Evolutionary conservation across 371 early-diverging fungal genomes (phyloP), one percentile per base, ranked within the genome.

Genomic region (Syncephalastrum contaminatum): DNA sequence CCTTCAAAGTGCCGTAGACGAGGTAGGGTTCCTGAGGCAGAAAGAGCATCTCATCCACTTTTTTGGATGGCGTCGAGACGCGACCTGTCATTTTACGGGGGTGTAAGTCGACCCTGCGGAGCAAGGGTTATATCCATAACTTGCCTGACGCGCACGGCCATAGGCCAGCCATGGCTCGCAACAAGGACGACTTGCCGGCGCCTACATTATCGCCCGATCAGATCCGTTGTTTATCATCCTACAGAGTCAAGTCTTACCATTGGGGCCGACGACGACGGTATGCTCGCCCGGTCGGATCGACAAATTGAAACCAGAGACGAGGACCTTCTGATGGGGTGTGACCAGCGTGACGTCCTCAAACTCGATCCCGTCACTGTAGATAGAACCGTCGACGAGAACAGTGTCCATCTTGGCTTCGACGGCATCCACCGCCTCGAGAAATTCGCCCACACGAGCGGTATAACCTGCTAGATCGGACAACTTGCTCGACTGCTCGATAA

Each of bases 391-490:
- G 10, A 77, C 71, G 7, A 75, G 67, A 43, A 74, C 66, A 44
- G 67, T 71, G 45, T 80, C 72, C 39, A 77, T 56, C 36, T 77
- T 76, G 3, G 67, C 67, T 5, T 72, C 66, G n/a, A 80, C 54
- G 12, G 59, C 64, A 27, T 88, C 85, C 15, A 89, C 59, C 0
- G 77, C 82, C 58, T 94, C 94, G 59, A 91, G 70, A 12, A 96
- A 67, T 59, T 89, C 90, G n/a, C 80, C 85, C 5, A 96, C 75
- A 75, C 96, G 95, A n/a, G 90, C 82, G 2, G 88, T 81, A 64
- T 89, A 92, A 4, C 96, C 95, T 21, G 91, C 90, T 22, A 94
- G 59, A 45, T 91, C 88, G 0, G 93, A 84, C 44, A 91, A 60
- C 54, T 77, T 77, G 24, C 68, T 70, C 1, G 85, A 75, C 62